phyloP scores from a whole-genome alignment of 129 eudicot genomes.

The Mikania micrantha region DNA sequence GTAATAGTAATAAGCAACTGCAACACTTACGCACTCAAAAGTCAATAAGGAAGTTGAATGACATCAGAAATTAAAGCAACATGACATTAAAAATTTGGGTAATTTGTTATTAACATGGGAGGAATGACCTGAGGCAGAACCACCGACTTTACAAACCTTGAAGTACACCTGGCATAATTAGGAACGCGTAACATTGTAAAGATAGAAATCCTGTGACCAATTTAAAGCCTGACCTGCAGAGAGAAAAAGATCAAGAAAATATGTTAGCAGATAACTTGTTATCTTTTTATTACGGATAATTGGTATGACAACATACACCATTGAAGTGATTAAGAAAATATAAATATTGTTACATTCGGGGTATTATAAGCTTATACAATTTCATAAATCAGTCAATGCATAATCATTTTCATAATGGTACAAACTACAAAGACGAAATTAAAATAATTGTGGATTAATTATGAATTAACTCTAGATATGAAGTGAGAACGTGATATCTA shows the following conservation, averaged over 20 bases:
- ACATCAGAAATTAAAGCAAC: neutral
- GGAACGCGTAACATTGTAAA: slow-evolving; percentile 69
- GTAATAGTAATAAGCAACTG: slow-evolving; percentile 88
- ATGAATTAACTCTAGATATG: neutral
- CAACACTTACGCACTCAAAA: slow-evolving; percentile 11
- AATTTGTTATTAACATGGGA: slow-evolving; percentile 13
- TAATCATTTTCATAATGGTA: neutral
- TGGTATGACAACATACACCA: neutral
- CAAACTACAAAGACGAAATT: neutral
- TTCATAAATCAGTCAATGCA: neutral
- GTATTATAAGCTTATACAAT: neutral
- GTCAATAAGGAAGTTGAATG: slow-evolving; percentile 5
- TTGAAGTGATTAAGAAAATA: neutral
- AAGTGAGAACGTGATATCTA: slow-evolving; percentile 1
- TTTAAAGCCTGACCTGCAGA: slow-evolving; percentile 90
- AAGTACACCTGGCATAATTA: slow-evolving; percentile 83
- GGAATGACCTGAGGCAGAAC: slow-evolving; percentile 25
- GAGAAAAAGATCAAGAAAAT: slow-evolving; percentile 28
- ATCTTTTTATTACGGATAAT: neutral
- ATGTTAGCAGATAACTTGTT: neutral
- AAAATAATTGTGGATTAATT: neutral
- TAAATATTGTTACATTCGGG: neutral
- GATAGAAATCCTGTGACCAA: slow-evolving; percentile 73
- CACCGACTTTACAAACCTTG: slow-evolving; percentile 66
- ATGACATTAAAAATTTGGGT: neutral